Base-by-base conservation (phyloP, 805 yeast species). In the Schwanniomyces occidentalis region DNA sequence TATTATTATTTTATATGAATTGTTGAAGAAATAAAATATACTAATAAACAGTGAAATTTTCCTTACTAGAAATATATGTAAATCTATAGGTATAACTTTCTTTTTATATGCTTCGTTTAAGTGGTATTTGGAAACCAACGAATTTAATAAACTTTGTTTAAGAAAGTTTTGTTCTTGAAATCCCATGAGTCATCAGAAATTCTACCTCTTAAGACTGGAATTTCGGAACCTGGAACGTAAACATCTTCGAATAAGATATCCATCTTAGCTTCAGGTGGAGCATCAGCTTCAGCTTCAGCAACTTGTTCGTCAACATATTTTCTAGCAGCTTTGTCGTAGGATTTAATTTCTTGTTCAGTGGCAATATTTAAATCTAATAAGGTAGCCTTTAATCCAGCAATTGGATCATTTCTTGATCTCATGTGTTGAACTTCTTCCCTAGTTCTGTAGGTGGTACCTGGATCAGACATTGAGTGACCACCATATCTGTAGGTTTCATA, bases 391-490 rank as follows among this genome's bases (percentile, higher is more conserved):
- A 93, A 80, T 52, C 98, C 98, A 38, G 95, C 90, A 65, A 93
- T 88, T 54, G 98, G 97, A 68, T 93, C 99, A 65, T 85, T 89
- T 76, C 88, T 85, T 27, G 98, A 88, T 77, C 99, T 86, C 97
- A 93, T 90, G 76, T 91, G 91, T 75, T 90, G 97, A 52, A 93
- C 93, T 76, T 93, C 99, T 74, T 93, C 99, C 77, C 99, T 90
- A 62, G 99, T 93, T 81, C 99, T 85, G 83, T 93, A 93, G 50
- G 99, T 93, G 67, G 99, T 93, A 78, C 99, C 99, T 58, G 99
- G 99, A 73, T 93, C 99, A 52, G 98, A 91, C 98, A 93, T 93
- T 52, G 99, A 93, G 81, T 93, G 99, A 68, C 99, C 99, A 76
- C 98, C 98, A 67, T 93, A 93, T 78, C 99, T 85, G 75, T 93